Conservation (phyloP, 108 stramenopile species). For the Cyclotella choctawhatcheeana region DNA sequence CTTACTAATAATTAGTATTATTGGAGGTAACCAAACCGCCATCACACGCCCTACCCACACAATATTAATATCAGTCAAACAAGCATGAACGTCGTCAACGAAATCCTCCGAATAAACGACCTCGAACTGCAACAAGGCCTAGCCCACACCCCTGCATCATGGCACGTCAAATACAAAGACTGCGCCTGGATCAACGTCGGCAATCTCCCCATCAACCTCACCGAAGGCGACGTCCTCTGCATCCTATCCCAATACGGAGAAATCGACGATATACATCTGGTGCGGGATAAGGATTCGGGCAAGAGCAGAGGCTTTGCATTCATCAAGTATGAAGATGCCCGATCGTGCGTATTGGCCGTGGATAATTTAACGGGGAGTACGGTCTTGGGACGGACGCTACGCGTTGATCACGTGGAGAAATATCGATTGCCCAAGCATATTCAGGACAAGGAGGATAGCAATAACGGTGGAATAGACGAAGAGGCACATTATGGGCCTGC, state of each 20-base stretch:
- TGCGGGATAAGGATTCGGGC: constrained; percentile 94
- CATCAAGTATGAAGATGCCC: constrained; percentile 91
- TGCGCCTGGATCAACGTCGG: constrained; percentile 98
- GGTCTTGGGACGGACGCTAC: constrained; percentile 85
- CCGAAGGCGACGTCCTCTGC: constrained; percentile 97
- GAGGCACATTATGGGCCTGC: constrained; percentile 13
- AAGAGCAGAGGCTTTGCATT: constrained; percentile 91
- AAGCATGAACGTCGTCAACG: constrained; percentile 86
- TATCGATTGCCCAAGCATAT: constrained; percentile 95
- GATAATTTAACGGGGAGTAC: constrained; percentile 92
- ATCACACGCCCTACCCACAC: too few relatives aligned
- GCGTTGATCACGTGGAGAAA: constrained; percentile 97
- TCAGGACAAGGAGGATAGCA: constrained; percentile 86
- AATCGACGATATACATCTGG: constrained; percentile 94
- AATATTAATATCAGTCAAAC: too few relatives aligned
- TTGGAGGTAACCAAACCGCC: too few relatives aligned
- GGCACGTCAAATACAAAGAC: constrained; percentile 94
- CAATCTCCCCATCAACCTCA: constrained; percentile 83
- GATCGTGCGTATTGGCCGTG: constrained; percentile 96
- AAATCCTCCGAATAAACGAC: constrained; percentile 92
- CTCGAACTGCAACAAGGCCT: constrained; percentile 88
- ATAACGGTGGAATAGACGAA: constrained; percentile 31
- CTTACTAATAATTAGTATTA: too few relatives aligned
- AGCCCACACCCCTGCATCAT: constrained; percentile 89
- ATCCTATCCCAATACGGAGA: constrained; percentile 94